Conservation (phyloP, 2,329 filamentous ascomycete genomes). For the Colletotrichum australisinense region DNA sequence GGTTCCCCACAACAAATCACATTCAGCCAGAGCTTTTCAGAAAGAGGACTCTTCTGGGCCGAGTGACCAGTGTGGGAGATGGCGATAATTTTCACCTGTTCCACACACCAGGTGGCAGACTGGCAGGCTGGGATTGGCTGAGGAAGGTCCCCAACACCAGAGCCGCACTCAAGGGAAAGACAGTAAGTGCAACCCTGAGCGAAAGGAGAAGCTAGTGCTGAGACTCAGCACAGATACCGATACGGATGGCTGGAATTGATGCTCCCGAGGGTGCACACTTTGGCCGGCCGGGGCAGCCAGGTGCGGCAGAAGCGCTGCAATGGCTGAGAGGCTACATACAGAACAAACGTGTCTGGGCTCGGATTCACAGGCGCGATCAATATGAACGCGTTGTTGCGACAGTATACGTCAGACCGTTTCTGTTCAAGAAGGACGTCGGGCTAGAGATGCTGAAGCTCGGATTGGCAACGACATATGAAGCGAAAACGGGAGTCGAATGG, state of each 20-base stretch:
- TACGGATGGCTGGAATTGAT: slow-evolving; percentile 92
- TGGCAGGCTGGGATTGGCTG: slow-evolving; percentile 94
- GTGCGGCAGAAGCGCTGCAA: slow-evolving; percentile 80
- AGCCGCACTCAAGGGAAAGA: slow-evolving; percentile 79
- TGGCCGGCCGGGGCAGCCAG: slow-evolving; percentile 87
- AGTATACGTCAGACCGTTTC: slow-evolving; percentile 77
- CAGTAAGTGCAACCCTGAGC: slow-evolving; percentile 63
- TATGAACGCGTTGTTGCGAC: slow-evolving; percentile 92
- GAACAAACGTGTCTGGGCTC: slow-evolving; percentile 80
- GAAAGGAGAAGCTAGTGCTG: background rate
- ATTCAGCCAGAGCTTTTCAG: slow-evolving; percentile 82
- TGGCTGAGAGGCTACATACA: slow-evolving; percentile 83
- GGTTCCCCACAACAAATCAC: slow-evolving; percentile 81
- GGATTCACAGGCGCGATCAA: slow-evolving; percentile 87
- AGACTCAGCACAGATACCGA: slow-evolving; percentile 72
- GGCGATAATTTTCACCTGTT: slow-evolving; percentile 95
- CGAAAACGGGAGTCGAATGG: slow-evolving; percentile 90
- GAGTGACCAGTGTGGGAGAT: slow-evolving; percentile 94
- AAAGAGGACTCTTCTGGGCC: slow-evolving; percentile 81
- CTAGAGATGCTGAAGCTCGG: slow-evolving; percentile 89
- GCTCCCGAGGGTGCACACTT: slow-evolving; percentile 95
- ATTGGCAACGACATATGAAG: slow-evolving; percentile 92
- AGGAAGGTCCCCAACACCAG: slow-evolving; percentile 77
- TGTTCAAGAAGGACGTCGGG: slow-evolving; percentile 83
- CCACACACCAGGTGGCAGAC: slow-evolving; percentile 90